Evolutionary conservation across 805 yeast genomes (phyloP), one percentile per base, ranked within the genome.

Genomic region (Kodamaea jinghongensis): DNA sequence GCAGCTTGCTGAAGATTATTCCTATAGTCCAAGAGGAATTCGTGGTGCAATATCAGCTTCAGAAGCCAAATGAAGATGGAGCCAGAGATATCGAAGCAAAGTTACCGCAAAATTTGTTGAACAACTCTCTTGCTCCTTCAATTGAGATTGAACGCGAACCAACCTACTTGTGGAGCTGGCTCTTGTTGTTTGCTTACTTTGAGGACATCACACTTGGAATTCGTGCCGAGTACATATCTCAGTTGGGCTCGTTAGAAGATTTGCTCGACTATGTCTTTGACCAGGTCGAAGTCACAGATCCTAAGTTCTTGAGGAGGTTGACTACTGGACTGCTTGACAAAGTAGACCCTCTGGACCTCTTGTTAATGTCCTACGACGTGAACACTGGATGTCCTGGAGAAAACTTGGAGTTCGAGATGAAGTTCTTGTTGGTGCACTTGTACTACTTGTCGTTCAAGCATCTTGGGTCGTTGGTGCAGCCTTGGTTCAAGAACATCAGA

Each of bases 401-500:
- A 16, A 31, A 40, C 9, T 36, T 52, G 2, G 37, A 26, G 51
- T 43, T 48, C 48, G 79, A 76, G 40, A 50, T 62, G 31, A 58
- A 61, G 31, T 58, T 70, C 25, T 42, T 79, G 15, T 48, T 74
- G 3, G 54, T 78, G 10, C 78, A 81, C 50, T 52, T 83, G 33
- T 75, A 73, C 46, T 83, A 70, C 52, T 58, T 67, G 32, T 51
- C 75, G 2, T 67, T 81, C 51, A 61, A 65, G 34, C 65, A 71
- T 46, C 63, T 79, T 32, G 86, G 87, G 2, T 73, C 83, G 3
- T 55, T 69, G 12, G 75, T 75, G 2, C 83, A 81, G 50, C 59
- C 61, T 10, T 90, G 96, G 96, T 89, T 72, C 63, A 67, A 76
- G 39, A 77, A 76, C 12, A 70, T 88, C 25, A 75, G 88, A 47